Base-by-base conservation (phyloP, 805 yeast genomes). In the Lipomyces sp. region DNA sequence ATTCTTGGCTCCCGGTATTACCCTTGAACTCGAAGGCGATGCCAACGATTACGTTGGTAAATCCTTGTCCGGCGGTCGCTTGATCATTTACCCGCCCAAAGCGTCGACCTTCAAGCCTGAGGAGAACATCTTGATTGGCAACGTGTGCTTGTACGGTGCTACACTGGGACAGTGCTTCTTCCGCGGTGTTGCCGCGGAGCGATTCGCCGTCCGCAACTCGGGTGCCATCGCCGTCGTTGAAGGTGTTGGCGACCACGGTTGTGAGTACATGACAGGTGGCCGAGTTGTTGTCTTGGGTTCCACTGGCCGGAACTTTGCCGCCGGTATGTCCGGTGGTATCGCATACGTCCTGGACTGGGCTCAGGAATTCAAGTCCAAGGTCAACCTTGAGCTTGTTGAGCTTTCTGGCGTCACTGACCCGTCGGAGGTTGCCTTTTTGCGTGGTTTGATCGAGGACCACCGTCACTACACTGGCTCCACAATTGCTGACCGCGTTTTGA, bases 321-420 rank as follows among this genome's bases (percentile, higher is more conserved):
- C 98, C 49, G 98, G 98, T 76, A 93, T 93, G 85, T 90, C 97
- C 63, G 98, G 98, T 72, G 98, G 98, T 81, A 91, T 93, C 69
- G 95, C 96, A 14, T 91, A 91, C 66, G 97, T 95, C 53, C 77
- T 91, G 63, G 95, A 90, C 63, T 86, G 91, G 75, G 97, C 93
- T 45, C 96, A 90, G 67, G 96, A 89, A 67, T 90, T 91, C 65
- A 36, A 54, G 36, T 75, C 75, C 55, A 80, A 81, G 57, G 88
- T 87, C 60, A 91, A 91, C 72, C 66, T 70, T 38, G 91, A 84
- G 60, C 82, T 87, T 61, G 91, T 93, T 60, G 96, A 85, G 63
- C 77, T 93, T 51, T 76, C 84, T 40, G 75, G 76, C 43, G 77
- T 91, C 45, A 75, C 80, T 45, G 97, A 91, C 61, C 95, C 97